Base-by-base conservation (phyloP, 2,329 filamentous ascomycete genomes). In the Periglandula ipomoeae region DNA sequence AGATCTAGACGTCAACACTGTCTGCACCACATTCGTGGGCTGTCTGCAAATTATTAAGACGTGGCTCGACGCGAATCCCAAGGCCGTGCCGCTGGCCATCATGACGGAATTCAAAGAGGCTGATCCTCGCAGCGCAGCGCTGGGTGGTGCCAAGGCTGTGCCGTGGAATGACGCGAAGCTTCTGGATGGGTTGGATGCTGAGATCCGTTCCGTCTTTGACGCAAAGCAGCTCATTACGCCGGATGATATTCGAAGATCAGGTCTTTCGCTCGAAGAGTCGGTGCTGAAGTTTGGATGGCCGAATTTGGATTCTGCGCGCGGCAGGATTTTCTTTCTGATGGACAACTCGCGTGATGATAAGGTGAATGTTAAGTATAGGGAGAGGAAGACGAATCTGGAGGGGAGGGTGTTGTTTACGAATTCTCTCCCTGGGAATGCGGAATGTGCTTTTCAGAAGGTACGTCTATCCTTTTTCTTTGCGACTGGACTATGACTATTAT, bases 381-480 rank as follows among this genome's bases (percentile, higher is more conserved):
- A 50, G 35, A 59, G 55, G 3, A 55, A 56, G 11, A 58, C 61
- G 11, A 66, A 56, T 52, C 56, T 67, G 13, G 66, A 76, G 49
- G 69, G 69, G 43, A 65, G 72, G 20, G 68, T 69, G 2, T 59
- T 76, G 13, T 76, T 75, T 56, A 74, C 72, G 8, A 75, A 76
- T 53, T 64, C 68, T 0, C 52, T 66, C 3, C 71, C 72, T 34
- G 73, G 72, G 19, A 56, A 66, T 1, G 48, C 66, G 0, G 72
- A 75, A 52, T 70, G 66, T 41, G 73, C 73, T 0, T 72, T 76
- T 53, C 71, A 74, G 55, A 76, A 63, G 58, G 61, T 58, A 27
- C 34, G 30, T n/a, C n/a, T n/a, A n/a, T n/a, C n/a, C n/a, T n/a
- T n/a, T n/a, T n/a, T n/a, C n/a, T n/a, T n/a, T n/a, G n/a, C n/a